Percentiles rank a stretch among this genome's conserved stretches.
These are phyloP conservation scores for Tetragonia tetragonoides DNA, from an alignment of 148 eudicot genomes.

Conservation along the genomic window DNA sequence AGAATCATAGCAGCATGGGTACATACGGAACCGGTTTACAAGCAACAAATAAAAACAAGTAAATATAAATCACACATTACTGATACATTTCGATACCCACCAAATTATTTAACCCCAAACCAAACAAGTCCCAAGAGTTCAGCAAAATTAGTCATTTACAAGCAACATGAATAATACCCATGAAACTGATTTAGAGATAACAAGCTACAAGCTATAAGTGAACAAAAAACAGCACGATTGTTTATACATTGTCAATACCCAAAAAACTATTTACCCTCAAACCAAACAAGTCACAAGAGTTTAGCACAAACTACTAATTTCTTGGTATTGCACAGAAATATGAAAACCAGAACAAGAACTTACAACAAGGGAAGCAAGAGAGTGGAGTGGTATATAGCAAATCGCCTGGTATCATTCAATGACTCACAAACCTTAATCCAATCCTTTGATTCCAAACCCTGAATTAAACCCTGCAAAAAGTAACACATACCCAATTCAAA, in stretches of 20 bases:
- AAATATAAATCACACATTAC: too few species aligned
- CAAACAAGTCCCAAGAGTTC: too few species aligned
- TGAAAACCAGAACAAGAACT: slow-evolving; percentile 23
- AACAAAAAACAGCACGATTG: neutral
- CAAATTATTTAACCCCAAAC: too few species aligned
- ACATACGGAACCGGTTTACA: neutral
- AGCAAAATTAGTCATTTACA: too few species aligned
- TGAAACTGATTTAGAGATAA: too few species aligned
- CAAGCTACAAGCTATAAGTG: neutral
- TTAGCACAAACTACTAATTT: neutral
- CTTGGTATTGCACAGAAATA: neutral
- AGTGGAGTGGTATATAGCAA: slow-evolving; percentile 57
- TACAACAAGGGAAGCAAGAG: slow-evolving; percentile 77
- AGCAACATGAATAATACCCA: too few species aligned
- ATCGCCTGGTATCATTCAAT: slow-evolving; percentile 64
- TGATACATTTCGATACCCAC: too few species aligned
- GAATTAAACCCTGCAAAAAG: slow-evolving; percentile 56
- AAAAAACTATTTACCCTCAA: neutral
- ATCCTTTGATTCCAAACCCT: slow-evolving; percentile 84
- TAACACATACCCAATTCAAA: neutral
- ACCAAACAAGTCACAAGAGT: neutral
- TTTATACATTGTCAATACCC: neutral
- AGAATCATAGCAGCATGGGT: slow-evolving; percentile 3
- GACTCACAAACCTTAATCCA: slow-evolving; percentile 88
- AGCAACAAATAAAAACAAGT: neutral